A percentile compares a stretch with the other conserved stretches of the same genome.
Evolutionary conservation across 768 basidiomycete species (phyloP).

Genomic region (Macrolepiota albuminosa): DNA sequence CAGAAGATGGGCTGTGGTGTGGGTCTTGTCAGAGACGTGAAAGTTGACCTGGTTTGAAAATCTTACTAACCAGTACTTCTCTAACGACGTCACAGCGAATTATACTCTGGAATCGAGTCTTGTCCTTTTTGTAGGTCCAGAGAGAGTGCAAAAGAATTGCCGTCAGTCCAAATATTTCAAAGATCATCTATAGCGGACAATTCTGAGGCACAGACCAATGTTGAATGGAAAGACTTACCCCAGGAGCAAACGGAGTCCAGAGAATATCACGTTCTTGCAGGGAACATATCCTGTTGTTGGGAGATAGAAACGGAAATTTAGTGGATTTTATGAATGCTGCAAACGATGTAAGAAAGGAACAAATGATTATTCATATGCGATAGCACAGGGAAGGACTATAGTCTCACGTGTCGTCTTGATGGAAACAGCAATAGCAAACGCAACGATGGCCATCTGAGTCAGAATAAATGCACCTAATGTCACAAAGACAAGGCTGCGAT

Average conservation of each 20-base stretch:
- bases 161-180: constrained; percentile 3
- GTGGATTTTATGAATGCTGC: neutral
- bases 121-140: neutral
- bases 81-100: neutral
- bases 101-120: neutral
- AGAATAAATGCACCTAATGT: constrained; percentile 25
- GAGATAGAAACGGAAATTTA: too few species aligned
- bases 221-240: neutral
- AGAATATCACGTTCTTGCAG: neutral
- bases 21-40: neutral
- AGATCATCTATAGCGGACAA: neutral
- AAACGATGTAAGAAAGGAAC: neutral
- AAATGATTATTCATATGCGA: neutral
- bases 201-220: neutral
- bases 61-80: constrained; percentile 1
- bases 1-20: neutral
- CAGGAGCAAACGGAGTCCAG: constrained; percentile 7
- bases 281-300: neutral
- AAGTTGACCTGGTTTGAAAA: neutral
- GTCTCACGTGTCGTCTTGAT: constrained; percentile 23
- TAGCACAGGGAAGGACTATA: neutral
- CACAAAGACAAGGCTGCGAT: constrained; percentile 20
- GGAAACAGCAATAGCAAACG: constrained; percentile 20
- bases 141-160: neutral
- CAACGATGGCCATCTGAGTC: constrained; percentile 22